A percentile compares a stretch with the other conserved stretches of the same genome.
phyloP scores from a whole-genome alignment of 2,329 filamentous ascomycete genomes.

The Huntiella decipiens region DNA sequence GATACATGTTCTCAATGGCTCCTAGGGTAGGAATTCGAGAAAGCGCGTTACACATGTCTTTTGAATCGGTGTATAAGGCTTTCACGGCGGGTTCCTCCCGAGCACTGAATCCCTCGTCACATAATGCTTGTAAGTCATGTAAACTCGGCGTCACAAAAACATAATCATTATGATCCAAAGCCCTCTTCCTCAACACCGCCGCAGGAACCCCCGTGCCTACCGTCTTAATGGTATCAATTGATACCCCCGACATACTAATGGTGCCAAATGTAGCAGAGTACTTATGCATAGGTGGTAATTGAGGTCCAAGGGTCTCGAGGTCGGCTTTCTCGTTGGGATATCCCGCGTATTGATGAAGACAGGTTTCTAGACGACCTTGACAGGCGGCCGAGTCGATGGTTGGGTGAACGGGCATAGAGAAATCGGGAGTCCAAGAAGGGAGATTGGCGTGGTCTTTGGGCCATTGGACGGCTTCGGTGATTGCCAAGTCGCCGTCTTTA shows the following conservation, averaged over 20 bases:
- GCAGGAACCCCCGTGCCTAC: too few species aligned
- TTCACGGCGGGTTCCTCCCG: too few species aligned
- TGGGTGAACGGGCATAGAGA: constrained; percentile 1
- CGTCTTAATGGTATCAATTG: constrained; percentile 1
- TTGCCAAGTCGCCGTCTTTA: not conserved
- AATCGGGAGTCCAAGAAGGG: constrained; percentile 7
- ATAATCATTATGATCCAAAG: too few species aligned
- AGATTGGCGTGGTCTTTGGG: not conserved
- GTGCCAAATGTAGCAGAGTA: not conserved
- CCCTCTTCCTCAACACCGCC: too few species aligned
- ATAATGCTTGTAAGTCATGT: too few species aligned
- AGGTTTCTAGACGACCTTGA: not conserved
- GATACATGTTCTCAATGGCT: too few species aligned
- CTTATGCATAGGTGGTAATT: not conserved
- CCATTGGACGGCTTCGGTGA: constrained; percentile 3
- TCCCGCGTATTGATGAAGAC: not conserved
- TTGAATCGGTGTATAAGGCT: too few species aligned
- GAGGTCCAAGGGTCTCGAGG: not conserved
- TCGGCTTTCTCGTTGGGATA: constrained; percentile 1
- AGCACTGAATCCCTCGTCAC: too few species aligned
- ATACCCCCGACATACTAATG: constrained; percentile 3
- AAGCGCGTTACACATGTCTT: too few species aligned
- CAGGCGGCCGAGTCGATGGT: constrained; percentile 1
- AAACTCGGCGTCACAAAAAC: too few species aligned
- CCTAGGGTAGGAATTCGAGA: too few species aligned